Evolutionary conservation across 257 asterid species (phyloP).

Genomic region (Linaria vulgaris): DNA sequence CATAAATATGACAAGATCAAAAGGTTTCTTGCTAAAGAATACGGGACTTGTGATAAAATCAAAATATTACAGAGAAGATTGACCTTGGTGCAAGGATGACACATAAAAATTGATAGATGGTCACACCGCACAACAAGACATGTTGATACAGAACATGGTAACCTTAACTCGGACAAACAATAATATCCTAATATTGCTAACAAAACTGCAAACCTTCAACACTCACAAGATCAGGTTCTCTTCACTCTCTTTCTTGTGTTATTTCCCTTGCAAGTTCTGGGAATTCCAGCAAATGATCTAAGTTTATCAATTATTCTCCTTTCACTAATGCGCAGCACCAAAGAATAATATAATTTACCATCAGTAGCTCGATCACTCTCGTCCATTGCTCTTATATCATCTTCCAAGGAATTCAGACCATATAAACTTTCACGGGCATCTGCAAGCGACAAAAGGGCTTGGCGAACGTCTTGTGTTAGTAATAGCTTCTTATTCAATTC

Average conservation of each 20-base stretch:
- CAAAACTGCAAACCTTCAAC: neutral
- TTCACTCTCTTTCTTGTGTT: conserved; percentile 32
- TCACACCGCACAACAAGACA: too few species aligned
- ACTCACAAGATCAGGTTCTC: neutral
- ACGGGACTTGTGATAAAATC: too few species aligned
- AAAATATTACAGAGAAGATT: too few species aligned
- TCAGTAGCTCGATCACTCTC: conserved; percentile 40
- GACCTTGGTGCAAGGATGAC: too few species aligned
- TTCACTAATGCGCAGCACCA: conserved; percentile 76
- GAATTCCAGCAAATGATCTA: conserved; percentile 45
- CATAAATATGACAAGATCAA: too few species aligned
- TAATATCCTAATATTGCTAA: neutral
- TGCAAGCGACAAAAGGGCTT: conserved; percentile 64
- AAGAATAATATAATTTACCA: conserved; percentile 55
- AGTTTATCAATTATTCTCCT: conserved; percentile 76
- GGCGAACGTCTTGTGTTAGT: conserved; percentile 49
- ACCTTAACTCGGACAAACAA: too few species aligned
- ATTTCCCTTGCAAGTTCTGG: conserved; percentile 8
- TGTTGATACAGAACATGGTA: too few species aligned
- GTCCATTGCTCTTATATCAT: conserved; percentile 45
- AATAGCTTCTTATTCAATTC: conserved; percentile 44
- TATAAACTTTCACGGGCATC: conserved; percentile 72
- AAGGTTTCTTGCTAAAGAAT: too few species aligned
- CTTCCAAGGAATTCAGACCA: conserved; percentile 53
- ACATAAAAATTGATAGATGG: too few species aligned